Base-by-base conservation (phyloP, 2,329 filamentous ascomycete genomes). In the Claviceps pazoutovae region DNA sequence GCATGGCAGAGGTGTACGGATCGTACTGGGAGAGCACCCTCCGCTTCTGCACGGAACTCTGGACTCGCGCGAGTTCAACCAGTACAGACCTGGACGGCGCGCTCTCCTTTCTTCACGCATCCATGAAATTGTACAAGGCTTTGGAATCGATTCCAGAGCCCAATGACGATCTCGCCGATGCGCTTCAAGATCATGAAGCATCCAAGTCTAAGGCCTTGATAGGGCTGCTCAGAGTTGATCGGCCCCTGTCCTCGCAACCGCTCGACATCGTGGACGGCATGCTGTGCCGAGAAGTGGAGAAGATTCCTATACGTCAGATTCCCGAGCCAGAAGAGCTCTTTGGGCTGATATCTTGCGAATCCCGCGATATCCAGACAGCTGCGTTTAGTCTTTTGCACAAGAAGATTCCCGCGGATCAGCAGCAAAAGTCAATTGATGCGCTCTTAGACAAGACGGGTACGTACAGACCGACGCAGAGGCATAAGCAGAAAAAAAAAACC, bases 131-230 rank as follows among this genome's bases (percentile, higher is more conserved):
- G 0, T 80, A 84, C 54, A 73, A 73, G 16, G 72, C 73, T 0
- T 64, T 97, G 2, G 77, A 81, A 56, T 72, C 71, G 2, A 66
- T 91, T 0, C 73, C 80, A 17, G 84, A 90, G 17, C 75, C 83
- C 2, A 96, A 95, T 56, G 91, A 97, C 56, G 91, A 97, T 63
- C 74, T 96, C 1, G 69, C 81, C 14, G 90, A 96, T 60, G 80
- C 81, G 0, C 76, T 91, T 61, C 76, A 76, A 50, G 76, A 82
- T 13, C 74, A 76, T 9, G 71, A 78, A n/a, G 66, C 74, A 17
- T 64, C 67, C 0, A 76, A 84, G 39, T 78, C 78, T 1, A 64
- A 69, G 4, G 78, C 76, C 0, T 62, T 93, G 3, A 66, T 90
- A 16, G 70, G 74, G 8, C 70, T 90, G 1, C 75, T 94, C 19